Percentiles rank a stretch among this genome's conserved stretches.
Conservation (phyloP, 805 yeast species). For the Pichia rugopelliculosa region DNA sequence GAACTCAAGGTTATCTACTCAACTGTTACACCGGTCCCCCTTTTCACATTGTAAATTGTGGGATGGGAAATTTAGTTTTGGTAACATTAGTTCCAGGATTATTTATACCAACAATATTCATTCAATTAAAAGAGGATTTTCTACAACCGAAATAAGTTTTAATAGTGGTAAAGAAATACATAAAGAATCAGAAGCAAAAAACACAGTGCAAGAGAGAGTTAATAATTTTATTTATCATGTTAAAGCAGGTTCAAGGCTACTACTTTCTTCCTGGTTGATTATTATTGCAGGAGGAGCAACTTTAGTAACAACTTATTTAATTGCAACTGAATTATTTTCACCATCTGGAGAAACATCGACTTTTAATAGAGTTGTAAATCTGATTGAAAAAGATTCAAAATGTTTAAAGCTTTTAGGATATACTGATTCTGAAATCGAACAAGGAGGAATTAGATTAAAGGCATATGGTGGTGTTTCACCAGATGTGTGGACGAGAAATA, state of each 20-base stretch:
- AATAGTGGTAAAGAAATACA: background rate
- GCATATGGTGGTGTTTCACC: slow-evolving; percentile 71
- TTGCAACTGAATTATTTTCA: slow-evolving; percentile 71
- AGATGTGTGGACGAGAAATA: slow-evolving; percentile 81
- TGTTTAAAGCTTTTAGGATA: slow-evolving; percentile 50
- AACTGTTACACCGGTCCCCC: background rate
- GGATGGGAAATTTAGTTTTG: background rate
- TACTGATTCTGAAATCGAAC: slow-evolving; percentile 34
- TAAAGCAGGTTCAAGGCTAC: slow-evolving; percentile 52
- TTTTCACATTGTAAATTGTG: background rate
- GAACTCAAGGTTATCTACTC: background rate
- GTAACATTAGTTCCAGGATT: background rate
- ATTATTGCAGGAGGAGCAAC: slow-evolving; percentile 65
- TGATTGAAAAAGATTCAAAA: slow-evolving; percentile 60
- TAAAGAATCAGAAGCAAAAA: slow-evolving; percentile 8
- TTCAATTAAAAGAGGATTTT: background rate
- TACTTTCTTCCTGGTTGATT: slow-evolving; percentile 54
- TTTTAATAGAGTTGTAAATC: slow-evolving; percentile 76
- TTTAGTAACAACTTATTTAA: slow-evolving; percentile 60
- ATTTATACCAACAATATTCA: background rate
- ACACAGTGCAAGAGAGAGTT: slow-evolving; percentile 15
- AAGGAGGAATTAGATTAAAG: slow-evolving; percentile 46
- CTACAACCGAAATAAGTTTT: background rate
- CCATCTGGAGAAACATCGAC: slow-evolving; percentile 91
- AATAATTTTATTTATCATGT: slow-evolving; percentile 37